Evolutionary conservation across 2,329 filamentous ascomycete species (phyloP).

Genomic region (Hymenoscyphus occultus): DNA sequence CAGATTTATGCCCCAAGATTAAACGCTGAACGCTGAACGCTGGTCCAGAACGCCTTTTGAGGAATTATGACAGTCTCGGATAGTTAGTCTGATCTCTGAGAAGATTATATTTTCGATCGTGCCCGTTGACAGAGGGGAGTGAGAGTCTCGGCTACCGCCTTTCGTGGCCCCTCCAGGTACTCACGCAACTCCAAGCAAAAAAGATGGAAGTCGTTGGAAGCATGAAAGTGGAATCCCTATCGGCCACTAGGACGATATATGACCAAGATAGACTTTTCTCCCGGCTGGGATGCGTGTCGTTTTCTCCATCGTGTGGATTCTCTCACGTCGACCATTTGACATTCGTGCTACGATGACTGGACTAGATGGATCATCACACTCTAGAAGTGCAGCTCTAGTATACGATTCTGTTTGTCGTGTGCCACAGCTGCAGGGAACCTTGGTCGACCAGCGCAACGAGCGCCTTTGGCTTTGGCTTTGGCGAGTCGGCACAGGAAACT

Average conservation of each 20-base stretch:
- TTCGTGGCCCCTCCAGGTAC: neutral
- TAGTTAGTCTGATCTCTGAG: no score
- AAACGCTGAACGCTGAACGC: neutral
- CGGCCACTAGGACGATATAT: neutral
- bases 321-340: constrained; percentile 7
- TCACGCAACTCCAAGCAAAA: neutral
- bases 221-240: neutral
- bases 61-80: no score
- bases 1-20: constrained; percentile 27
- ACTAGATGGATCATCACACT: constrained; percentile 28
- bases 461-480: neutral
- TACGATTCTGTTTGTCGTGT: neutral
- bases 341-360: constrained; percentile 17
- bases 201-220: neutral
- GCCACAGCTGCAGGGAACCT: constrained; percentile 11
- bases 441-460: constrained; percentile 6
- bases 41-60: no score
- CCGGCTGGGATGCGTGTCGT: constrained; percentile 4
- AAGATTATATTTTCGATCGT: no score
- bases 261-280: neutral
- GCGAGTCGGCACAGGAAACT: neutral
- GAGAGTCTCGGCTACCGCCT: no score
- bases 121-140: no score
- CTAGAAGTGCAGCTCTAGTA: constrained; percentile 24
- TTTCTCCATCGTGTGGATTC: constrained; percentile 5